Evolutionary conservation across 371 early-diverging fungal species (phyloP).

Genomic region (Conidiobolus incongruus): DNA sequence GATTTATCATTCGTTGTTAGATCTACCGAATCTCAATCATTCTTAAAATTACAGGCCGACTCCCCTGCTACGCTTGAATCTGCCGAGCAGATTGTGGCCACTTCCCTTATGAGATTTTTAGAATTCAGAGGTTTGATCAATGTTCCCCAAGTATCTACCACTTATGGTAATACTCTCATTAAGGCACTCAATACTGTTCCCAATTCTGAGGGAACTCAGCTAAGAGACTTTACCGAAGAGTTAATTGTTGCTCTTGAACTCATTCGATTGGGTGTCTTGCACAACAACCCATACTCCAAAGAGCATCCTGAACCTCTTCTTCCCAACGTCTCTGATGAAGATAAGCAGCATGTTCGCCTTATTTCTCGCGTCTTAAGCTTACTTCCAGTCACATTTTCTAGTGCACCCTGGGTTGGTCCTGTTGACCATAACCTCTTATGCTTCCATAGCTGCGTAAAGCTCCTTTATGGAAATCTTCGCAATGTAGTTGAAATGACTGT

Average conservation of each 20-base stretch:
- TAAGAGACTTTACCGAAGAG: slow-evolving; percentile 12
- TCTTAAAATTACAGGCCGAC: slow-evolving; percentile 6
- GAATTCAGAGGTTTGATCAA: slow-evolving; percentile 14
- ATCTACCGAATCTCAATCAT: slow-evolving; percentile 6
- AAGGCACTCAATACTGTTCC: slow-evolving; percentile 19
- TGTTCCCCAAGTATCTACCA: background rate
- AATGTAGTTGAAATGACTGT: slow-evolving; percentile 32
- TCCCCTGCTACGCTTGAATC: slow-evolving; percentile 6
- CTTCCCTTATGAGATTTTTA: slow-evolving; percentile 20
- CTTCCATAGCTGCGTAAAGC: slow-evolving; percentile 40
- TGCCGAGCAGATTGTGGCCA: slow-evolving; percentile 20
- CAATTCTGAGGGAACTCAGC: slow-evolving; percentile 18
- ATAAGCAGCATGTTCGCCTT: slow-evolving; percentile 15
- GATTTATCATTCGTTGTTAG: slow-evolving; percentile 3
- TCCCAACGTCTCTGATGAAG: slow-evolving; percentile 7
- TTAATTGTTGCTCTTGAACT: slow-evolving; percentile 31
- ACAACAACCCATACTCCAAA: slow-evolving; percentile 20
- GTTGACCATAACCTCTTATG: slow-evolving; percentile 46
- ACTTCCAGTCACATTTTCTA: slow-evolving; percentile 20
- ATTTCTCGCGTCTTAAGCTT: slow-evolving; percentile 30
- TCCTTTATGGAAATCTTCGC: slow-evolving; percentile 28
- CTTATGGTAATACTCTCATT: slow-evolving; percentile 15
- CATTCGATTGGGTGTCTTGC: slow-evolving; percentile 26
- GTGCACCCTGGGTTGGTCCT: slow-evolving; percentile 30
- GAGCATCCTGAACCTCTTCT: background rate